Evolutionary conservation across 2,329 filamentous ascomycete species (phyloP).

Genomic region (Clonostachys byssicola): DNA sequence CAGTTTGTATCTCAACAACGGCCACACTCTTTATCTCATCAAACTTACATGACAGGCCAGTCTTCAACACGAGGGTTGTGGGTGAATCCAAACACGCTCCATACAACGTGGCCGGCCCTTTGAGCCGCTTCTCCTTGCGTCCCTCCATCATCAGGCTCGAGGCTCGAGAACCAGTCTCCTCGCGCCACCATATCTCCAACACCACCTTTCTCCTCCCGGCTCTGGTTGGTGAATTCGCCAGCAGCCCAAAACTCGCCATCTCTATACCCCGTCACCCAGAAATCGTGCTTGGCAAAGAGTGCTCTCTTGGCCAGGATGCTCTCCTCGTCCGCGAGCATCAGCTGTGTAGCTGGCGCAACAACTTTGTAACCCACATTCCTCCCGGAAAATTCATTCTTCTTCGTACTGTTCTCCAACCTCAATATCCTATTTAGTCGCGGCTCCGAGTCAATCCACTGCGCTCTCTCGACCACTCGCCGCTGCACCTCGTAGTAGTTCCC

Average conservation of each 20-base stretch:
- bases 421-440: slow-evolving; percentile 45
- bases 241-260: slow-evolving; percentile 47
- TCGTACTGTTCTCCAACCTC: slow-evolving; percentile 40
- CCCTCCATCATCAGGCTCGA: background rate
- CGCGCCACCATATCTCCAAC: slow-evolving; percentile 40
- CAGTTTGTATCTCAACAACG: background rate
- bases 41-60: slow-evolving; percentile 45
- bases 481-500: slow-evolving; percentile 57
- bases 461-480: slow-evolving; percentile 38
- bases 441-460: slow-evolving; percentile 46
- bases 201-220: slow-evolving; percentile 32
- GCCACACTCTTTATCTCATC: too few relatives aligned
- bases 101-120: slow-evolving; percentile 30
- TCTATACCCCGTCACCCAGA: slow-evolving; percentile 44
- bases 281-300: slow-evolving; percentile 37
- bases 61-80: slow-evolving; percentile 44
- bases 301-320: slow-evolving; percentile 37
- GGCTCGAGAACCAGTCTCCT: slow-evolving; percentile 35
- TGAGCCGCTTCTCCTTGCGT: slow-evolving; percentile 4
- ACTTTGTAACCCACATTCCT: slow-evolving; percentile 46
- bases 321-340: slow-evolving; percentile 37
- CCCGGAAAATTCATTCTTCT: slow-evolving; percentile 41
- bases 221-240: slow-evolving; percentile 48
- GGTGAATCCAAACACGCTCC: slow-evolving; percentile 44
- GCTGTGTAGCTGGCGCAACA: slow-evolving; percentile 35